A percentile compares a stretch with the other conserved stretches of the same genome.
Evolutionary conservation across 345 rosid species (phyloP).

Genomic region (Acer campestre): DNA sequence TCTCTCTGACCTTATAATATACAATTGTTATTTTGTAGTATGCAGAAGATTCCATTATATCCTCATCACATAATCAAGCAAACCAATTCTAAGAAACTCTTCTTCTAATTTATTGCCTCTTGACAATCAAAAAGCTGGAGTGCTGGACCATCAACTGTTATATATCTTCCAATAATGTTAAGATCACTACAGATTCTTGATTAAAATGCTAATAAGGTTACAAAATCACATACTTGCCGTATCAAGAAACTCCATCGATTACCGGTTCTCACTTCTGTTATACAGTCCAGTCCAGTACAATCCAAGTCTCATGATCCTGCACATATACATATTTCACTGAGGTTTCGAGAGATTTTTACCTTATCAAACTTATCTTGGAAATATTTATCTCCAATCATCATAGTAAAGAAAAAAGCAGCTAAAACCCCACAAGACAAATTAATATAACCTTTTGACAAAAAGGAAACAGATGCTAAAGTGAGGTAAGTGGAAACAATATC

Average conservation of each 20-base stretch:
- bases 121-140: conserved; percentile 12
- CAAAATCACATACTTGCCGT: too few species aligned
- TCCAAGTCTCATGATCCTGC: not conserved
- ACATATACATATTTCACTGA: not conserved
- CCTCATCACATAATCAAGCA: not conserved
- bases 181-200: too few species aligned
- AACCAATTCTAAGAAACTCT: conserved; percentile 10
- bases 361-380: not conserved
- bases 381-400: conserved; percentile 1
- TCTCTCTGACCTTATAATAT: conserved; percentile 5
- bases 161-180: too few species aligned
- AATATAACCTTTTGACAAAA: conserved; percentile 25
- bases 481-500: conserved; percentile 24
- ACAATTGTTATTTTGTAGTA: not conserved
- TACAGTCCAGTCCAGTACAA: not conserved
- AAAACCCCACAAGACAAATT: conserved; percentile 28
- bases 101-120: conserved; percentile 17
- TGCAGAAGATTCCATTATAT: conserved; percentile 25
- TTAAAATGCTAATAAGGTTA: too few species aligned
- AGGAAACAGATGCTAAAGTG: conserved; percentile 16
- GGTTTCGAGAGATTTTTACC: too few species aligned
- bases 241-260: not conserved
- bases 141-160: conserved; percentile 17
- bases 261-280: not conserved
- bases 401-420: not conserved